Percentiles rank a stretch among this genome's conserved stretches.
Conservation (phyloP, 2,329 filamentous ascomycete species). For the Talaromyces rugulosus region DNA sequence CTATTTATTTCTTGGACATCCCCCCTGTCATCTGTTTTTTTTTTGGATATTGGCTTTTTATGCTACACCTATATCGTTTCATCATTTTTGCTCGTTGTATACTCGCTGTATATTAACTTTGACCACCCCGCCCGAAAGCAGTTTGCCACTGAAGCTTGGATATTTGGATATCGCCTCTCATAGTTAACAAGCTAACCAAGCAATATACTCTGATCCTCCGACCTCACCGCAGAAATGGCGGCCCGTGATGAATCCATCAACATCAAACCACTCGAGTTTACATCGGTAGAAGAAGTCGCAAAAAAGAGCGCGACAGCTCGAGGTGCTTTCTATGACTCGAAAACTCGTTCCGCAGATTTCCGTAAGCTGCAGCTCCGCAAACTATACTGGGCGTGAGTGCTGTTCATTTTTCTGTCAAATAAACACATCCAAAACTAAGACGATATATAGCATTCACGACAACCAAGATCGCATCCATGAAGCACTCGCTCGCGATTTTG, state of each 20-base stretch:
- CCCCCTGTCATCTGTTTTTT: background rate
- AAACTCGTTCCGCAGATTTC: constrained; percentile 78
- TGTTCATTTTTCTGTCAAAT: constrained; percentile 16
- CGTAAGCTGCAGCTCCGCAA: constrained; percentile 82
- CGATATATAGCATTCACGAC: constrained; percentile 59
- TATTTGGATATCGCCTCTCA: background rate
- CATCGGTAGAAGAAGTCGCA: constrained; percentile 63
- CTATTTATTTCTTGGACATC: background rate
- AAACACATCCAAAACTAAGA: background rate
- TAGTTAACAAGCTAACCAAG: background rate
- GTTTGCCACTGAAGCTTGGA: background rate
- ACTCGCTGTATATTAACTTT: background rate
- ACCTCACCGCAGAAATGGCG: constrained; percentile 1
- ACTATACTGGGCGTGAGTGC: constrained; percentile 79
- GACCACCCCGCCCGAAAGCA: background rate
- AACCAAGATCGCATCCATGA: constrained; percentile 67
- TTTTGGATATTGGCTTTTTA: background rate
- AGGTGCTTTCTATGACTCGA: constrained; percentile 69
- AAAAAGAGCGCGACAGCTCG: constrained; percentile 57
- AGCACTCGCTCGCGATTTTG: constrained; percentile 72
- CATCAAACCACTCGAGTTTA: constrained; percentile 52
- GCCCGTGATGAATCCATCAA: constrained; percentile 15
- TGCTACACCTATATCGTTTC: background rate
- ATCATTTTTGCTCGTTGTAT: background rate
- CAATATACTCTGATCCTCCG: background rate